Conservation (phyloP, 352 stramenopile genomes). For the Phytophthora quininea region DNA sequence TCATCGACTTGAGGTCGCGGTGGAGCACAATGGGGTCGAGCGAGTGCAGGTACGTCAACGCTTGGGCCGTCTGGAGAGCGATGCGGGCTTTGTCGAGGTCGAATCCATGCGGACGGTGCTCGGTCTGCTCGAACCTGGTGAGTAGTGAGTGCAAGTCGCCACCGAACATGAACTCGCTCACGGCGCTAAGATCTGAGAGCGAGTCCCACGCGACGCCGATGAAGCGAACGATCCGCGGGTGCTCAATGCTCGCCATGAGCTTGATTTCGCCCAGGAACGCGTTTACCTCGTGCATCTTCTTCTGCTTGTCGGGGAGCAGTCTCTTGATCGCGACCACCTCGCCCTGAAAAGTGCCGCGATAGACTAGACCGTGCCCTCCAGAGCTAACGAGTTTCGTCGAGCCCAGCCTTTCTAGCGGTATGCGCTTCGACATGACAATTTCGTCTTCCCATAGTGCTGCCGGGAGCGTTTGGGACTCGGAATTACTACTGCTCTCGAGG, state of each 20-base stretch:
- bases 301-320: slow-evolving; percentile 17
- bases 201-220: slow-evolving; percentile 52
- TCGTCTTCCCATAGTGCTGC: slow-evolving; percentile 33
- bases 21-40: slow-evolving; percentile 29
- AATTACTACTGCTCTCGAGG: slow-evolving; percentile 9
- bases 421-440: slow-evolving; percentile 23
- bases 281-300: slow-evolving; percentile 35
- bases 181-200: slow-evolving; percentile 40
- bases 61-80: slow-evolving; percentile 25
- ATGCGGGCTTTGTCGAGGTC: slow-evolving; percentile 30
- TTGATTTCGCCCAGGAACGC: slow-evolving; percentile 47
- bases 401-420: slow-evolving; percentile 43
- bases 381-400: slow-evolving; percentile 31
- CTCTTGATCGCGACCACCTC: slow-evolving; percentile 51
- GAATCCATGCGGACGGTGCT: slow-evolving; percentile 27
- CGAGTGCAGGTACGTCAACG: slow-evolving; percentile 41
- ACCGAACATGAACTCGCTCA: slow-evolving; percentile 51
- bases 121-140: slow-evolving; percentile 5
- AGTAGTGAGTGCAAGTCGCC: slow-evolving; percentile 41
- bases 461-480: not conserved
- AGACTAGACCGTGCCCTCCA: slow-evolving; percentile 47
- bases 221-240: slow-evolving; percentile 42
- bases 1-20: slow-evolving; percentile 28
- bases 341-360: slow-evolving; percentile 35
- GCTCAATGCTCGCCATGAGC: slow-evolving; percentile 47